Percentiles rank a stretch among this genome's conserved stretches.
Conservation (phyloP, 1,284 basidiomycete species). For the Trichosporon coremiiforme region DNA sequence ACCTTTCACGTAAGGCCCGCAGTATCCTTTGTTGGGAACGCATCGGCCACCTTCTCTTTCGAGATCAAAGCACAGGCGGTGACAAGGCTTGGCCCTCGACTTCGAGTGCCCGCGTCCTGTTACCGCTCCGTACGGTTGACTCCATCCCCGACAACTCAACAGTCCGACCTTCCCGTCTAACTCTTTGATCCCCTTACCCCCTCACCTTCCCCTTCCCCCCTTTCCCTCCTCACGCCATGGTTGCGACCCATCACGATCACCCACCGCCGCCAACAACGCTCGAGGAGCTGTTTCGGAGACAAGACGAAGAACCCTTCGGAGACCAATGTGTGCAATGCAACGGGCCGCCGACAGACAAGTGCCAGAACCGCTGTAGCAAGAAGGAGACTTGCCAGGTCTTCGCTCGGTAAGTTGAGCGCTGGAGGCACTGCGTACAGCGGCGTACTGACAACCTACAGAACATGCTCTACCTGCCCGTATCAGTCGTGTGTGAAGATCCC, state of each 20-base stretch:
- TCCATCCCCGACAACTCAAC: neutral
- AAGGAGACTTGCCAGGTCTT: conserved; percentile 18
- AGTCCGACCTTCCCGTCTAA: neutral
- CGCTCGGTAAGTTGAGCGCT: neutral
- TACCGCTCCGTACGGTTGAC: conserved; percentile 12
- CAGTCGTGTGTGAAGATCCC: conserved; percentile 6
- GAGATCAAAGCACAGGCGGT: conserved; percentile 19
- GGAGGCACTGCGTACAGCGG: neutral
- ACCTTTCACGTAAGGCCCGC: conserved; percentile 16
- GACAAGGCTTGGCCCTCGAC: conserved; percentile 14
- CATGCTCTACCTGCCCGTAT: neutral
- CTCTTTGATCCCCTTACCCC: neutral
- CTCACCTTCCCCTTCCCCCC: neutral
- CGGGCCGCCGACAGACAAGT: neutral
- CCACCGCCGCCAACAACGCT: neutral
- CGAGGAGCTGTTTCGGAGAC: conserved; percentile 5
- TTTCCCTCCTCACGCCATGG: neutral
- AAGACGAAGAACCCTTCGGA: conserved; percentile 15
- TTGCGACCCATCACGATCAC: neutral
- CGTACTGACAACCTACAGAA: neutral
- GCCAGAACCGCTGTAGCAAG: conserved; percentile 9
- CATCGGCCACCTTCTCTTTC: conserved; percentile 13
- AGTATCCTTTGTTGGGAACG: conserved; percentile 7
- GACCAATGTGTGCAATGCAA: neutral
- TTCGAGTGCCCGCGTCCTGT: conserved; percentile 17